A percentile compares a stretch with the other conserved stretches of the same genome.
Conservation (phyloP, 495 filamentous ascomycete species). For the Massariosphaeria phaeospora region DNA sequence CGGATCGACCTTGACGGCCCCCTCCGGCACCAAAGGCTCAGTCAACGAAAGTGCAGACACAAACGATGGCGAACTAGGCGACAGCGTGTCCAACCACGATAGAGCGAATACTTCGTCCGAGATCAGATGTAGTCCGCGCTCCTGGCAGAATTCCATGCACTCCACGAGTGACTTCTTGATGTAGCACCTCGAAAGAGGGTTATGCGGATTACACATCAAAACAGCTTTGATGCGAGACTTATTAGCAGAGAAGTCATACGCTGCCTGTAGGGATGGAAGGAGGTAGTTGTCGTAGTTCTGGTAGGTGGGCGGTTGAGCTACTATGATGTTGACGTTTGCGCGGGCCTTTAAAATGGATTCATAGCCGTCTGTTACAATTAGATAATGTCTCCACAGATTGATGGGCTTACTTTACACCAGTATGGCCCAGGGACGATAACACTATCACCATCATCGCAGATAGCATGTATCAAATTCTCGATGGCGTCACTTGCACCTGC, state of each 20-base stretch:
- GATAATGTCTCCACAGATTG: too few relatives aligned
- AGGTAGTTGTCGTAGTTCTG: conserved; percentile 27
- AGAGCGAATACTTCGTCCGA: conserved; percentile 60
- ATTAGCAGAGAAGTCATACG: conserved; percentile 20
- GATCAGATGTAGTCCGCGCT: conserved; percentile 54
- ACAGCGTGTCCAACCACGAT: not conserved
- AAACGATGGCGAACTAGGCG: conserved; percentile 3
- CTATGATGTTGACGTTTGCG: conserved; percentile 23
- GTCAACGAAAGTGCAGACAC: conserved; percentile 29
- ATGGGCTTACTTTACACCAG: conserved; percentile 25
- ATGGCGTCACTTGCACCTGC: conserved; percentile 21
- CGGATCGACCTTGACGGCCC: conserved; percentile 25
- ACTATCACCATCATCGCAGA: conserved; percentile 29
- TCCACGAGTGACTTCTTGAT: conserved; percentile 44
- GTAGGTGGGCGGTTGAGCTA: conserved; percentile 23
- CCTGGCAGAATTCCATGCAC: conserved; percentile 51
- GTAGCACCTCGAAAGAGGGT: conserved; percentile 57
- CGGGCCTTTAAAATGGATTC: conserved; percentile 13
- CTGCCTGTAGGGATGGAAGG: conserved; percentile 20
- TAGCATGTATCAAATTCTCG: conserved; percentile 20
- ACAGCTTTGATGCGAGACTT: conserved; percentile 44
- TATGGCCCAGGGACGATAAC: conserved; percentile 28
- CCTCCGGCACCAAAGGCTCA: conserved; percentile 14
- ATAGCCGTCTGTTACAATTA: conserved; percentile 22
- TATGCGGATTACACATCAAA: conserved; percentile 58